These are phyloP conservation scores for Anthostomella pinea DNA, from an alignment of 2,329 filamentous ascomycete species.

Conservation along the genomic window DNA sequence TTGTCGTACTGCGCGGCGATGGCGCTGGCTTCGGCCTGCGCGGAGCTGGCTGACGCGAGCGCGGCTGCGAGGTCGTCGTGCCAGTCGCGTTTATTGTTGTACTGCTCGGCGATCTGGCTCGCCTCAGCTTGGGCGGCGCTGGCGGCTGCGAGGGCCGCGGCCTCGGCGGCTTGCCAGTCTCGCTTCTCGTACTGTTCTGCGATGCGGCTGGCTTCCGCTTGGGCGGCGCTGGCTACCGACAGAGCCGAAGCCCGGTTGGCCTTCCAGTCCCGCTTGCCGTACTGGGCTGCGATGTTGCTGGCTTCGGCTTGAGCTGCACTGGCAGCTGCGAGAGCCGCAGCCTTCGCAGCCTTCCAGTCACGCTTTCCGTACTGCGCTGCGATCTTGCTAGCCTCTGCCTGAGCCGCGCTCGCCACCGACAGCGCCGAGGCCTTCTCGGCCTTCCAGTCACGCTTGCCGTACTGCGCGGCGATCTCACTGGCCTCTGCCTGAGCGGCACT, in stretches of 20 bases:
- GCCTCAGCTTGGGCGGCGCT: conserved; percentile 11
- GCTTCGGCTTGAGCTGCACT: conserved; percentile 11
- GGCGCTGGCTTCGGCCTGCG: conserved; percentile 7
- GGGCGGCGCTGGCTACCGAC: conserved; percentile 6
- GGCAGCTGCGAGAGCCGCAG: no score
- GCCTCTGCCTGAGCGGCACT: conserved; percentile 11
- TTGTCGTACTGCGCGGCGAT: conserved; percentile 9
- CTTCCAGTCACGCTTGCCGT: conserved; percentile 14
- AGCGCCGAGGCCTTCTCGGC: conserved; percentile 3
- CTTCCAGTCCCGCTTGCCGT: conserved; percentile 13
- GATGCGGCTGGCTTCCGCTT: conserved; percentile 7
- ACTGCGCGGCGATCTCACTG: conserved; percentile 7
- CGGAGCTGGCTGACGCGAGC: conserved; percentile 7
- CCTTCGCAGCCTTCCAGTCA: no score
- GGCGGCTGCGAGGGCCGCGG: no score
- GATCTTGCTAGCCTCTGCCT: conserved; percentile 15
- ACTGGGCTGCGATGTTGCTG: conserved; percentile 7
- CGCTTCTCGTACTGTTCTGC: conserved; percentile 3
- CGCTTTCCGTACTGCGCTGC: conserved; percentile 4
- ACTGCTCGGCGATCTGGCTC: conserved; percentile 7
- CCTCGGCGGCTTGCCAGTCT: no score
- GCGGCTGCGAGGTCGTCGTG: conserved; percentile 3
- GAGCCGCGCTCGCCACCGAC: conserved; percentile 8
- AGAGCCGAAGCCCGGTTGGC: conserved; percentile 3
- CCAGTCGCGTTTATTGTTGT: no score